phyloP scores from a whole-genome alignment of 768 basidiomycete genomes.

The Calocybe indica region DNA sequence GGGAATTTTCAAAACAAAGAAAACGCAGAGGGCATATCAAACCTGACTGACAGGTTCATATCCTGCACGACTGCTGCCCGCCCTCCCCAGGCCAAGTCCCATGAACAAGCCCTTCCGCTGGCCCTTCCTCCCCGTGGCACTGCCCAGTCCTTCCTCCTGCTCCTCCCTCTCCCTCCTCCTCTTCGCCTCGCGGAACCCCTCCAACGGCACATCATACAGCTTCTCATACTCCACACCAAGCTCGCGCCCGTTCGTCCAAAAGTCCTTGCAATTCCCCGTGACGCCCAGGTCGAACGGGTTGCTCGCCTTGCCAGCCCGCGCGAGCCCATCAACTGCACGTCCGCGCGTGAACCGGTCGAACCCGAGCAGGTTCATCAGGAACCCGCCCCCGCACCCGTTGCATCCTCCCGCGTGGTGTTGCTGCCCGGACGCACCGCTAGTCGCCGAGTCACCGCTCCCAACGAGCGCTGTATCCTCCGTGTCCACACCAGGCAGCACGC shows the following conservation, averaged over 20 bases:
- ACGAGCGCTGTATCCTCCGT: slow-evolving; percentile 40
- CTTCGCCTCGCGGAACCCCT: slow-evolving; percentile 79
- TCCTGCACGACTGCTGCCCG: slow-evolving; percentile 45
- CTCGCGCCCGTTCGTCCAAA: slow-evolving; percentile 85
- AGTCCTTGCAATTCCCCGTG: slow-evolving; percentile 81
- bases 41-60: slow-evolving; percentile 68
- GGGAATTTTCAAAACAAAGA: too few species aligned
- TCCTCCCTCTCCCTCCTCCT: slow-evolving; percentile 52
- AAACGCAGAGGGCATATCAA: slow-evolving; percentile 12
- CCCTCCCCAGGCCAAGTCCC: slow-evolving; percentile 44
- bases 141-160: slow-evolving; percentile 35
- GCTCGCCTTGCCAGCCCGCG: slow-evolving; percentile 63
- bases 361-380: slow-evolving; percentile 87
- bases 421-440: slow-evolving; percentile 16
- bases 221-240: slow-evolving; percentile 87
- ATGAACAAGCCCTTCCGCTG: slow-evolving; percentile 49
- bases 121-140: slow-evolving; percentile 21
- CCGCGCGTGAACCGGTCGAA: slow-evolving; percentile 93
- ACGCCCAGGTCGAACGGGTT: slow-evolving; percentile 93
- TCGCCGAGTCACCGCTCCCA: slow-evolving; percentile 16
- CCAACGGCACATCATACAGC: slow-evolving; percentile 83
- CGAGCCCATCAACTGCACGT: slow-evolving; percentile 81
- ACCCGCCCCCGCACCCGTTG: slow-evolving; percentile 46
- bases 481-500: slow-evolving; percentile 37
- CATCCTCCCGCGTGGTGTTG: slow-evolving; percentile 42